Conservation (phyloP, 306 rosid genomes). For the Luffa aegyptiaca region DNA sequence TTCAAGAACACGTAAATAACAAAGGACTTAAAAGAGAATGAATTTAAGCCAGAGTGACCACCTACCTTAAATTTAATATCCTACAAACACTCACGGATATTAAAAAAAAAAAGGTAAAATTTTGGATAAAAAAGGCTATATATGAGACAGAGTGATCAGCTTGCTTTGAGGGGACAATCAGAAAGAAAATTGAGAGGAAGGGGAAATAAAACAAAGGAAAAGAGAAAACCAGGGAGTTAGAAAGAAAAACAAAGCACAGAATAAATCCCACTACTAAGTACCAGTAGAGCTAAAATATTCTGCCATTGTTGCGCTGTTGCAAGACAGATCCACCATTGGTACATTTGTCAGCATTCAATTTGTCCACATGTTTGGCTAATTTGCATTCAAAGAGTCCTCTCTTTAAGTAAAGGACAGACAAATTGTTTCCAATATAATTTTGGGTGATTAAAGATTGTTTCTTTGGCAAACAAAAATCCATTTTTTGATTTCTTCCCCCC, state of each 20-base stretch:
- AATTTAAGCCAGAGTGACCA: too few relatives aligned
- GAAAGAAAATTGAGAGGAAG: slow-evolving; percentile 3
- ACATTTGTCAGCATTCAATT: slow-evolving; percentile 18
- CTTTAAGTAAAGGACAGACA: background rate
- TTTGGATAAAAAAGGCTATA: background rate
- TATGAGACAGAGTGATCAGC: slow-evolving; percentile 3
- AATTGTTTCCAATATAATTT: background rate
- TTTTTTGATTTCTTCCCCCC: background rate
- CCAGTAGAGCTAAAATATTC: slow-evolving; percentile 5
- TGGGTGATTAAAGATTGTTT: background rate
- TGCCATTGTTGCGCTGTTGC: slow-evolving; percentile 9
- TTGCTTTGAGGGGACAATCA: slow-evolving; percentile 18
- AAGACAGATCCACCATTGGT: slow-evolving; percentile 15
- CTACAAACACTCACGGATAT: too few relatives aligned
- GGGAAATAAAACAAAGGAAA: background rate
- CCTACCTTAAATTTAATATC: too few relatives aligned
- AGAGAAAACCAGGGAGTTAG: background rate
- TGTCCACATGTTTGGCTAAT: slow-evolving; percentile 23
- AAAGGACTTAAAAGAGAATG: too few relatives aligned
- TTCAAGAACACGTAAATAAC: too few relatives aligned
- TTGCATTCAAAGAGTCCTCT: background rate
- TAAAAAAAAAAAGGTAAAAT: background rate
- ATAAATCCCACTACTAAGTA: background rate
- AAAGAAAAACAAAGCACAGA: background rate
- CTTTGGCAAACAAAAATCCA: background rate